phyloP scores from a whole-genome alignment of 768 basidiomycete species.

The Chalciporus piperatus region DNA sequence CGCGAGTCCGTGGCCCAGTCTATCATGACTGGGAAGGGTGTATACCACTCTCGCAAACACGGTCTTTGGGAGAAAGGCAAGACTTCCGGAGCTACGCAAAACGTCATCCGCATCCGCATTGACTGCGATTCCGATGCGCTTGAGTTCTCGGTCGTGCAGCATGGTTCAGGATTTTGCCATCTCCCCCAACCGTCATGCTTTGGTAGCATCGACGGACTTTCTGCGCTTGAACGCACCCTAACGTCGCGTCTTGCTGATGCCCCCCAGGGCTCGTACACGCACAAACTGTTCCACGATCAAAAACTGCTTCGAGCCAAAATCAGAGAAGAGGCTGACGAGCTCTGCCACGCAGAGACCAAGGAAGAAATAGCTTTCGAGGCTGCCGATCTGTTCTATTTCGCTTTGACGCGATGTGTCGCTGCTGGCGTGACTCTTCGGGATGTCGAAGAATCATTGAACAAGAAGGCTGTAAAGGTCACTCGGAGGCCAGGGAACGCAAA shows the following conservation, averaged over 20 bases:
- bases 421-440: constrained; percentile 81
- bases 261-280: constrained; percentile 91
- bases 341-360: constrained; percentile 76
- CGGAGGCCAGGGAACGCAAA: constrained; percentile 92
- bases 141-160: constrained; percentile 86
- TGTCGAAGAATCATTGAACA: constrained; percentile 79
- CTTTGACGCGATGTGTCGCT: constrained; percentile 78
- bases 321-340: constrained; percentile 96
- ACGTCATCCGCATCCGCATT: constrained; percentile 72
- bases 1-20: constrained; percentile 79
- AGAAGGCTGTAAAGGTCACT: constrained; percentile 82
- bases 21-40: constrained; percentile 84
- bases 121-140: constrained; percentile 95
- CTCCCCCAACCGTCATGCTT: constrained; percentile 87
- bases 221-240: constrained; percentile 79
- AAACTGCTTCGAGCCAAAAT: constrained; percentile 89
- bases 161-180: constrained; percentile 93
- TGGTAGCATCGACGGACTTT: constrained; percentile 72
- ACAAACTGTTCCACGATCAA: constrained; percentile 77
- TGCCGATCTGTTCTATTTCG: constrained; percentile 93
- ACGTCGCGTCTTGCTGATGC: constrained; percentile 68
- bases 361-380: constrained; percentile 93
- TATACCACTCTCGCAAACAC: constrained; percentile 95
- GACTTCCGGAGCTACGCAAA: constrained; percentile 91
- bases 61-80: constrained; percentile 97